Evolutionary conservation across 495 filamentous ascomycete species (phyloP), one percentile per base, ranked within the genome.

Genomic region (Aspergillus hancockii): DNA sequence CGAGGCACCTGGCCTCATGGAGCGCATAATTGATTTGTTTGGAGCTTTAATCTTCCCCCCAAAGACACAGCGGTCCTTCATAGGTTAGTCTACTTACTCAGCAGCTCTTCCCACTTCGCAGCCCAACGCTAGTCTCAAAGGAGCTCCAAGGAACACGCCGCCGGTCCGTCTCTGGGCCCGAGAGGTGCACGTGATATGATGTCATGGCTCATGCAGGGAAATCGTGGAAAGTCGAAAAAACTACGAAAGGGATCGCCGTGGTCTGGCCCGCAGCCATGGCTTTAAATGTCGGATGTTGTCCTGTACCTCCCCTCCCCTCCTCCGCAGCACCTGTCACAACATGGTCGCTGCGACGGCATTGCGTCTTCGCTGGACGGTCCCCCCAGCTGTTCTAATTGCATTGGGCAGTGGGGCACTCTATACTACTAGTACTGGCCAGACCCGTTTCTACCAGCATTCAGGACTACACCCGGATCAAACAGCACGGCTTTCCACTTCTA

Each of bases 281-380:
- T 52, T 57, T 57, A 54, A 53, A 54, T 14, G 51, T 57, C 63
- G 63, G 50, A 75, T 74, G 72, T 59, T 63, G 40, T 52, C 61
- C 85, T 31, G 79, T 89, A 74, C 85, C 80, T 75, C 88, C 85
- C 22, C 73, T 83, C 19, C 74, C 90, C n/a, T 86, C 75, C 3
- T 63, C 71, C 46, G 63, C 73, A 54, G 69, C 77, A 46, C 58
- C 71, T 59, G 58, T 25, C 45, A 52, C 54, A 69, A 59, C 60
- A 74, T 76, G 72, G 69, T 67, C 52, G 65, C 67, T 58, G 58
- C 69, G 43, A 72, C 57, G 64, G 65, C 62, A 32, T 60, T 67
- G 36, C 65, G 71, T 49, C 57, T 78, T 30, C 68, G 71, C 40
- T 78, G 74, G 74, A 68, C 71, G 23, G 68, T 76, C 21, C 75